phyloP scores from a whole-genome alignment of 176 grass and related monocot genomes.

The Rhynchospora breviuscula region DNA sequence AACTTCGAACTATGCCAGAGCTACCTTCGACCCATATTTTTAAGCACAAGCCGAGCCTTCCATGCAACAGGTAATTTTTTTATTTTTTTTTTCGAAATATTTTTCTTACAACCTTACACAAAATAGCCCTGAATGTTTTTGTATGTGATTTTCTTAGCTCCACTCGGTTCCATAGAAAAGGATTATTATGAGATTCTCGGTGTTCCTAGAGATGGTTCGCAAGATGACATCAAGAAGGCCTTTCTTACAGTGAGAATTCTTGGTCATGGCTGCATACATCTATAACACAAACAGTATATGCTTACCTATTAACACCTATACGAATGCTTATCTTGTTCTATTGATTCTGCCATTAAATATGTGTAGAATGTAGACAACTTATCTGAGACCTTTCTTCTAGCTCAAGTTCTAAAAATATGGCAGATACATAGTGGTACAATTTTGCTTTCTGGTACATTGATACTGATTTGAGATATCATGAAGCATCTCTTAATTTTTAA shows the following conservation, averaged over 20 bases:
- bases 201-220: constrained; percentile 58
- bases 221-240: constrained; percentile 90
- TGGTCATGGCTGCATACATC: background rate
- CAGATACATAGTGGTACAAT: background rate
- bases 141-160: constrained; percentile 38
- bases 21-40: constrained; percentile 24
- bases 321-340: background rate
- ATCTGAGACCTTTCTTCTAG: background rate
- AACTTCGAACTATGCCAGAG: constrained; percentile 29
- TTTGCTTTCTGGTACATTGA: background rate
- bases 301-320: background rate
- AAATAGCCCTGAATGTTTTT: constrained; percentile 16
- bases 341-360: background rate
- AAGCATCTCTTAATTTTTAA: background rate
- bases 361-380: background rate
- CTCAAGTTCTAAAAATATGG: background rate
- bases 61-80: constrained; percentile 72
- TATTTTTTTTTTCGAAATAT: background rate
- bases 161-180: constrained; percentile 36
- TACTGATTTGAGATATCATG: background rate
- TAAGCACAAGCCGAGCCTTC: constrained; percentile 44
- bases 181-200: constrained; percentile 88
- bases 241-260: constrained; percentile 77
- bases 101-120: constrained; percentile 8
- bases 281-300: background rate